Conservation (phyloP, 2,329 filamentous ascomycete species). For the Parafenestella ontariensis region DNA sequence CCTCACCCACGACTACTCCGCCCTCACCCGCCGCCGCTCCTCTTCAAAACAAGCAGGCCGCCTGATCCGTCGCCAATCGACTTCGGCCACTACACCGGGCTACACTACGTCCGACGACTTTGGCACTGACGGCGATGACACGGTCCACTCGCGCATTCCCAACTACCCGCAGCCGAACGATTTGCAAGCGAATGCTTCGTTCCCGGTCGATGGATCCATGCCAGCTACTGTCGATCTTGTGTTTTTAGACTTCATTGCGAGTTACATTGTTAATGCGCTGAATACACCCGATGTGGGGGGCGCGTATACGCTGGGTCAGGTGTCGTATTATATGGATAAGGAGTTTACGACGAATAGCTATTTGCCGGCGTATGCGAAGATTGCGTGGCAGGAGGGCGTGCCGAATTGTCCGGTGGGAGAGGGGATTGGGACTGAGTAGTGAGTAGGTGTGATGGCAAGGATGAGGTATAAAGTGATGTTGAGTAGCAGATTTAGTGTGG, state of each 20-base stretch:
- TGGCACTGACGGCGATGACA: conserved; percentile 64
- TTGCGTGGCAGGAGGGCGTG: conserved; percentile 51
- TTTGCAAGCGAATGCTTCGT: conserved; percentile 59
- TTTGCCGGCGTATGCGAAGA: conserved; percentile 50
- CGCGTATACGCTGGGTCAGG: conserved; percentile 37
- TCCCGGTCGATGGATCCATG: conserved; percentile 52
- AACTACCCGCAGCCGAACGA: conserved; percentile 58
- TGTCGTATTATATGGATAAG: conserved; percentile 48
- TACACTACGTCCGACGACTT: conserved; percentile 66
- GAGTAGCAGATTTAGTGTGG: too few relatives aligned
- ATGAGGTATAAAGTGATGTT: too few relatives aligned
- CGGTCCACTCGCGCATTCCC: conserved; percentile 58
- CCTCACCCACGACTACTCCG: conserved; percentile 35
- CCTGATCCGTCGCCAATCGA: conserved; percentile 59
- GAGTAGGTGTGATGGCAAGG: too few relatives aligned
- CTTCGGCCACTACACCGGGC: conserved; percentile 52
- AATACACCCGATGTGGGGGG: conserved; percentile 42
- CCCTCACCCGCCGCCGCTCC: conserved; percentile 30
- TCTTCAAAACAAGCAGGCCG: conserved; percentile 47
- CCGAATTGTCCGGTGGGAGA: conserved; percentile 50
- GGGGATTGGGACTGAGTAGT: conserved; percentile 43
- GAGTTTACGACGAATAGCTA: conserved; percentile 54
- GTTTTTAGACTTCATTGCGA: conserved; percentile 60
- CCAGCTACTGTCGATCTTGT: conserved; percentile 61
- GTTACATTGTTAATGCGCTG: conserved; percentile 46